These are phyloP conservation scores for Dryas octopetala DNA, from an alignment of 306 rosid species.

Conservation along the genomic window DNA sequence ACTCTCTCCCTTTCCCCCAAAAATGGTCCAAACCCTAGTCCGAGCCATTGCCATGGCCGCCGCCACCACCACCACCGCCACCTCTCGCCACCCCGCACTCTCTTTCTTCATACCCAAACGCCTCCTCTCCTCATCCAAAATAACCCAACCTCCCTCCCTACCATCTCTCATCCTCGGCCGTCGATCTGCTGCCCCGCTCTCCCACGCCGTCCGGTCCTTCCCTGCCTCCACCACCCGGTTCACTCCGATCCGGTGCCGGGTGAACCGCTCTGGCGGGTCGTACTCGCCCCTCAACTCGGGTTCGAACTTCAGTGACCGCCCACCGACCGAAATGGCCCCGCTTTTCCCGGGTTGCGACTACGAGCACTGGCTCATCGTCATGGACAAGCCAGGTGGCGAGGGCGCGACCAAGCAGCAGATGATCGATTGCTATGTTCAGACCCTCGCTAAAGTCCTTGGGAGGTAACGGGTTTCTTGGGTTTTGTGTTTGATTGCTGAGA, in stretches of 20 bases:
- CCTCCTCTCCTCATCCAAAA: slow-evolving; percentile 36
- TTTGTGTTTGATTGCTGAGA: background rate
- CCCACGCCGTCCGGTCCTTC: slow-evolving; percentile 33
- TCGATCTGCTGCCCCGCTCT: slow-evolving; percentile 41
- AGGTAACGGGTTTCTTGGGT: slow-evolving; percentile 34
- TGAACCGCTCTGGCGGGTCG: slow-evolving; percentile 54
- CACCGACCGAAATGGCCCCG: slow-evolving; percentile 95
- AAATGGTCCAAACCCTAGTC: slow-evolving; percentile 57
- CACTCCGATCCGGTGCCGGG: slow-evolving; percentile 62
- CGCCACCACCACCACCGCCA: slow-evolving; percentile 17
- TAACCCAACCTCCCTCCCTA: slow-evolving; percentile 37
- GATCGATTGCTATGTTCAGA: slow-evolving; percentile 77
- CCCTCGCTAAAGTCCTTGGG: slow-evolving; percentile 73
- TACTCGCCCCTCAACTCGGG: slow-evolving; percentile 89
- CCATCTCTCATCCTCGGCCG: slow-evolving; percentile 40
- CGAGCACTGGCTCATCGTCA: slow-evolving; percentile 92
- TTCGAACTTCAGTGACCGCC: slow-evolving; percentile 75
- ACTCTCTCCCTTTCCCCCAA: background rate
- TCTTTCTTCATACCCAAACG: slow-evolving; percentile 35
- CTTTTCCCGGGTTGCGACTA: slow-evolving; percentile 97
- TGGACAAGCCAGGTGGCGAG: slow-evolving; percentile 92
- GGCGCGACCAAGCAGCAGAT: slow-evolving; percentile 76
- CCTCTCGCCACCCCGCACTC: slow-evolving; percentile 29
- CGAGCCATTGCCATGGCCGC: slow-evolving; percentile 41
- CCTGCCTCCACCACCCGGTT: slow-evolving; percentile 32